These are phyloP conservation scores for Fusarium torreyae DNA, from an alignment of 2,329 filamentous ascomycete species.

Conservation along the genomic window DNA sequence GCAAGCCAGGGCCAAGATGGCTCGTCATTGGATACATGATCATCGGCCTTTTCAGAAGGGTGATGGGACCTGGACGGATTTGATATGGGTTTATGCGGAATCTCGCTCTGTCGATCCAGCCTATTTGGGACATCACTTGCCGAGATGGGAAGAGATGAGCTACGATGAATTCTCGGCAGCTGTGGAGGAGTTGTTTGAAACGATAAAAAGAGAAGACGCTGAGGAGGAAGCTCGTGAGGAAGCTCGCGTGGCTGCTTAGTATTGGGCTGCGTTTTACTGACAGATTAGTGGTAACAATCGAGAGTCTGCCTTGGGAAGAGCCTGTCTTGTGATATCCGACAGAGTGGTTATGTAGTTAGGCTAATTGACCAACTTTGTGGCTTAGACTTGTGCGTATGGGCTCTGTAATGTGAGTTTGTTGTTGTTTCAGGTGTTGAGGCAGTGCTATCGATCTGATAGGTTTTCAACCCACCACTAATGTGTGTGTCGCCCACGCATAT, in stretches of 20 bases:
- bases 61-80: background rate
- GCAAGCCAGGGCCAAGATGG: background rate
- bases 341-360: background rate
- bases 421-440: rapidly evolving
- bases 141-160: background rate
- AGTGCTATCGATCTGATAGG: background rate
- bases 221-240: no score
- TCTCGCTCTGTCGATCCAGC: no score
- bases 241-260: no score
- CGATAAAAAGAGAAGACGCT: no score
- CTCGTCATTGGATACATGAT: background rate
- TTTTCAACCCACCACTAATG: background rate
- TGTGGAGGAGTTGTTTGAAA: background rate
- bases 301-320: background rate
- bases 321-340: no score
- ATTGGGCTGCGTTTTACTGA: no score
- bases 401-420: rapidly evolving
- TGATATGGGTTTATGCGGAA: no score
- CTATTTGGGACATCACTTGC: background rate
- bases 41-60: background rate
- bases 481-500: background rate
- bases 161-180: background rate
- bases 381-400: background rate
- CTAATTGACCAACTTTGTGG: background rate
- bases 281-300: no score